A percentile compares a stretch with the other conserved stretches of the same genome.
These are phyloP conservation scores for Claviceps digitariae DNA, from an alignment of 2,329 filamentous ascomycete species.

Conservation along the genomic window DNA sequence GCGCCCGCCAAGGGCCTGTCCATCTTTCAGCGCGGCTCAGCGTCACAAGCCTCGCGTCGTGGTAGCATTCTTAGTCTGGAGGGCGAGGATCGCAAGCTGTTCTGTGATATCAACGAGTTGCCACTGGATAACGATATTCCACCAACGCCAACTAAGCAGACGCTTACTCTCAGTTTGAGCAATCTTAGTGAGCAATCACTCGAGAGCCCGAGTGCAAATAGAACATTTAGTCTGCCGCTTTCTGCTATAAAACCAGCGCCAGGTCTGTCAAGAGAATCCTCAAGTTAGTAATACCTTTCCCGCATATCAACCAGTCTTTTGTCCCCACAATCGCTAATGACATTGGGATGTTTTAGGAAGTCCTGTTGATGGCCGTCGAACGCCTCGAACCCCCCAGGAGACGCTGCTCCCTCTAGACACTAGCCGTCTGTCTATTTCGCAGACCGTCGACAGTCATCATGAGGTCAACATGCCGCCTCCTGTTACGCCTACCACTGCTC, in stretches of 20 bases:
- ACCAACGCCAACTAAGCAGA: constrained; percentile 84
- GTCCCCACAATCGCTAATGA: constrained; percentile 7
- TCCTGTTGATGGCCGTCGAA: constrained; percentile 43
- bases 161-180: constrained; percentile 27
- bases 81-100: constrained; percentile 52
- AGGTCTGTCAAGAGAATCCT: constrained; percentile 22
- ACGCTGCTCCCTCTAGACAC: constrained; percentile 63
- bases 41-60: constrained; percentile 30
- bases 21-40: constrained; percentile 48
- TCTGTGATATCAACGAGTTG: constrained; percentile 18
- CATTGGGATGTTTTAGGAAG: constrained; percentile 30
- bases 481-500: constrained; percentile 64
- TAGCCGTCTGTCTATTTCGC: constrained; percentile 71
- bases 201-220: constrained; percentile 35
- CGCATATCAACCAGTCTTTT: neutral
- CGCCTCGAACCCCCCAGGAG: constrained; percentile 71
- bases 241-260: constrained; percentile 23
- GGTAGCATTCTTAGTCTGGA: constrained; percentile 73
- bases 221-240: constrained; percentile 26
- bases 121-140: constrained; percentile 50
- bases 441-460: constrained; percentile 27
- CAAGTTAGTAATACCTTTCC: constrained; percentile 28
- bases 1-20: constrained; percentile 48
- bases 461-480: constrained; percentile 35
- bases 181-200: constrained; percentile 25